phyloP scores from a whole-genome alignment of 805 yeast genomes.

The Saccharomyces paradoxus region DNA sequence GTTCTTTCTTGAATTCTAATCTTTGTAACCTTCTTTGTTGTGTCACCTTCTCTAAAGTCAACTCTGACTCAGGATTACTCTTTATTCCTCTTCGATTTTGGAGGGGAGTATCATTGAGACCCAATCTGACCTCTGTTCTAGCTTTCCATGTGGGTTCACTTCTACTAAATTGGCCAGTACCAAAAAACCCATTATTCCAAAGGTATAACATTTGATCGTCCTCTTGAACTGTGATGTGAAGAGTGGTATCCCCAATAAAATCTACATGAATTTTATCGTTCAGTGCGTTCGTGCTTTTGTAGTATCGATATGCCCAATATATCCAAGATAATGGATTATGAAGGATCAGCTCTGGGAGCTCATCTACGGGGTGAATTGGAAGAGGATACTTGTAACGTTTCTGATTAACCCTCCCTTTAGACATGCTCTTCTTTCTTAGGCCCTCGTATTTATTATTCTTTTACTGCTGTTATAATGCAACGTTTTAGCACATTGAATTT shows the following conservation, averaged over 20 bases:
- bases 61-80: constrained; percentile 9
- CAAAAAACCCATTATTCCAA: constrained; percentile 88
- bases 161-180: constrained; percentile 82
- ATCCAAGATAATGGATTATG: constrained; percentile 66
- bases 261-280: constrained; percentile 17
- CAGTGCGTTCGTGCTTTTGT: constrained; percentile 14
- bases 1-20: constrained; percentile 56
- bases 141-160: constrained; percentile 87
- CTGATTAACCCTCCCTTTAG: constrained; percentile 26
- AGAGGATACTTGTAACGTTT: constrained; percentile 43
- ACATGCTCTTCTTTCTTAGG: constrained; percentile 19
- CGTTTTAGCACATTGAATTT: background rate
- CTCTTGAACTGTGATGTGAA: constrained; percentile 32
- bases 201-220: constrained; percentile 43
- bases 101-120: constrained; percentile 22
- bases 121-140: constrained; percentile 53
- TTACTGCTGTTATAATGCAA: background rate
- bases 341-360: constrained; percentile 45
- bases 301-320: constrained; percentile 35
- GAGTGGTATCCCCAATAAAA: constrained; percentile 31
- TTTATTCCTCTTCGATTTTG: constrained; percentile 17
- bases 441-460: background rate
- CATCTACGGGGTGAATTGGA: constrained; percentile 43
- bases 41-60: constrained; percentile 70
- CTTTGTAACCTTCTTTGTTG: constrained; percentile 63